Percentiles rank a stretch among this genome's conserved stretches.
phyloP scores from a whole-genome alignment of 805 yeast species.

The Lachancea waltii region DNA sequence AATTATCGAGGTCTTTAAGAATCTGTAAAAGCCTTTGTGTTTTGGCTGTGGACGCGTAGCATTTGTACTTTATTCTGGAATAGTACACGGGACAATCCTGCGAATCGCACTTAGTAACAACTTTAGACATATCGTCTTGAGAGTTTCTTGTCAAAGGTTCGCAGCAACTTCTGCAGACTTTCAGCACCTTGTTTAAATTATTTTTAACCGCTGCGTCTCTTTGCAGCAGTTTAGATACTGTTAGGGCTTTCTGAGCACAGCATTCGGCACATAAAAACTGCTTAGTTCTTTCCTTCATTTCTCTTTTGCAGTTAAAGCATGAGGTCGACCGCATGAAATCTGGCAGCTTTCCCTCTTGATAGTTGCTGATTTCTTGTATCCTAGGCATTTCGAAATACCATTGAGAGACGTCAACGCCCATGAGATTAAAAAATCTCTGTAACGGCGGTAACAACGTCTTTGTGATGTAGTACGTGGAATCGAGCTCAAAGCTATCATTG shows the following conservation, averaged over 20 bases:
- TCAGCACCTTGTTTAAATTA: slow-evolving; percentile 25
- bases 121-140: slow-evolving; percentile 27
- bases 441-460: slow-evolving; percentile 85
- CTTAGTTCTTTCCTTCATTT: slow-evolving; percentile 18
- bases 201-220: slow-evolving; percentile 18
- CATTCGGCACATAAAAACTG: slow-evolving; percentile 30
- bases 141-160: slow-evolving; percentile 22
- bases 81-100: slow-evolving; percentile 61
- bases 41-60: slow-evolving; percentile 23
- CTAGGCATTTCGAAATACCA: slow-evolving; percentile 76
- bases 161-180: slow-evolving; percentile 36
- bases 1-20: slow-evolving; percentile 15
- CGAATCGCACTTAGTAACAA: slow-evolving; percentile 43
- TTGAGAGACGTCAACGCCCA: slow-evolving; percentile 70
- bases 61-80: slow-evolving; percentile 40
- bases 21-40: slow-evolving; percentile 8
- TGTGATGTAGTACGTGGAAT: slow-evolving; percentile 77
- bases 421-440: slow-evolving; percentile 70
- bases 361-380: slow-evolving; percentile 7
- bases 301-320: slow-evolving; percentile 30
- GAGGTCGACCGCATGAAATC: slow-evolving; percentile 20
- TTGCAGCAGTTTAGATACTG: slow-evolving; percentile 5
- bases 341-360: slow-evolving; percentile 9
- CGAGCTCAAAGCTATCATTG: slow-evolving; percentile 43
- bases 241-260: background rate